Evolutionary conservation across 768 basidiomycete genomes (phyloP).

Genomic region (Pleurotus ostreatus): DNA sequence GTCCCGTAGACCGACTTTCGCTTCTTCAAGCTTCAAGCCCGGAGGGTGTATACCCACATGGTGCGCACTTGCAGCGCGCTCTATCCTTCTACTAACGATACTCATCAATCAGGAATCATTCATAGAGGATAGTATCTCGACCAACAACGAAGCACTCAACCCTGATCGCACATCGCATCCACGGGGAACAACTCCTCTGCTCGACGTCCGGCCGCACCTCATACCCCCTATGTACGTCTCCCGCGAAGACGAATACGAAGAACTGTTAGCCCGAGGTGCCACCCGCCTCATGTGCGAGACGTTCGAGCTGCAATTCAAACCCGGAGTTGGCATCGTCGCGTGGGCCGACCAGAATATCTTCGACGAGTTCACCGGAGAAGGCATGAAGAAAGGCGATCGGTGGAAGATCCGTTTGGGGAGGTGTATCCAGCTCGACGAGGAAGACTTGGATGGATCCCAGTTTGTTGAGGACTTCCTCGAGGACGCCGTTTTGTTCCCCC

Average conservation of each 20-base stretch:
- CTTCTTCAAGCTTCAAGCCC: too few relatives aligned
- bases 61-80: neutral
- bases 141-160: conserved; percentile 17
- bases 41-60: conserved; percentile 1
- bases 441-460: conserved; percentile 29
- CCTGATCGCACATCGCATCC: conserved; percentile 20
- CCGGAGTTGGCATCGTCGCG: conserved; percentile 28
- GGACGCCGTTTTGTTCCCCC: conserved; percentile 24
- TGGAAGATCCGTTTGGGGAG: conserved; percentile 40
- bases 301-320: conserved; percentile 27
- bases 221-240: conserved; percentile 4
- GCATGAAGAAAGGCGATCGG: conserved; percentile 26
- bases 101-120: neutral
- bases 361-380: conserved; percentile 27
- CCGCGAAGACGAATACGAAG: conserved; percentile 21
- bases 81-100: neutral
- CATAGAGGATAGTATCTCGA: conserved; percentile 9
- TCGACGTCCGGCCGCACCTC: conserved; percentile 11
- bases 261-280: conserved; percentile 27
- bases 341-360: conserved; percentile 27
- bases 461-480: conserved; percentile 30
- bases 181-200: conserved; percentile 28
- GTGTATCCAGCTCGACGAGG: conserved; percentile 26
- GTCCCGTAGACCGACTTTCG: neutral
- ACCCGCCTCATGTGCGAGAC: conserved; percentile 34